Conservation (phyloP, 805 yeast genomes). For the Tetrapisispora pingtungensis region DNA sequence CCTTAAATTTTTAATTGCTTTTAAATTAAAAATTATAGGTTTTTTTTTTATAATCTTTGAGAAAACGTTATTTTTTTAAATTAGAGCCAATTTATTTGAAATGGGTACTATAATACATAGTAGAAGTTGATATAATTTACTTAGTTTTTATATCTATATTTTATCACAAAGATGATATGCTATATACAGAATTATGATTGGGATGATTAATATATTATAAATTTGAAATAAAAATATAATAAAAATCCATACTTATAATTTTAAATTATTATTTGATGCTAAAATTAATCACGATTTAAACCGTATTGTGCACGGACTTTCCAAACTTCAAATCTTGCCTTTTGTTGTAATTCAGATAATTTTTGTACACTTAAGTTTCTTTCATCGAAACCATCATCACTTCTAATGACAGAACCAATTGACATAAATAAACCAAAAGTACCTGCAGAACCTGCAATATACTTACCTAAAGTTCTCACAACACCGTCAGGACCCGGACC, state of each 20-base stretch:
- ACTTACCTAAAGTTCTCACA: slow-evolving; percentile 92
- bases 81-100: neutral
- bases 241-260: neutral
- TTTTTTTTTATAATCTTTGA: neutral
- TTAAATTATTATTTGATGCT: neutral
- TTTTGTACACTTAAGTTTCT: slow-evolving; percentile 11
- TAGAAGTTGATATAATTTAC: neutral
- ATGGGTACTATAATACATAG: neutral
- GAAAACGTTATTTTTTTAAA: neutral
- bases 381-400: slow-evolving; percentile 37
- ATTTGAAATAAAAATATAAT: no score
- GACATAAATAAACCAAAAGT: slow-evolving; percentile 96
- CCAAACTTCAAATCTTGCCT: slow-evolving; percentile 26
- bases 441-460: slow-evolving; percentile 92
- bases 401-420: slow-evolving; percentile 84
- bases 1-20: no score
- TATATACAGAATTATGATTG: neutral
- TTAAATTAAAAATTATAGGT: no score
- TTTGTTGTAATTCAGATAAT: slow-evolving; percentile 18
- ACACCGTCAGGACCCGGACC: slow-evolving; percentile 99
- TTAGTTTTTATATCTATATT: neutral
- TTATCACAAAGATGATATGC: neutral
- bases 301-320: slow-evolving; percentile 20
- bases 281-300: slow-evolving; percentile 7
- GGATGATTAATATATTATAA: no score